phyloP scores from a whole-genome alignment of 495 filamentous ascomycete species.

The Penicillium manginii region DNA sequence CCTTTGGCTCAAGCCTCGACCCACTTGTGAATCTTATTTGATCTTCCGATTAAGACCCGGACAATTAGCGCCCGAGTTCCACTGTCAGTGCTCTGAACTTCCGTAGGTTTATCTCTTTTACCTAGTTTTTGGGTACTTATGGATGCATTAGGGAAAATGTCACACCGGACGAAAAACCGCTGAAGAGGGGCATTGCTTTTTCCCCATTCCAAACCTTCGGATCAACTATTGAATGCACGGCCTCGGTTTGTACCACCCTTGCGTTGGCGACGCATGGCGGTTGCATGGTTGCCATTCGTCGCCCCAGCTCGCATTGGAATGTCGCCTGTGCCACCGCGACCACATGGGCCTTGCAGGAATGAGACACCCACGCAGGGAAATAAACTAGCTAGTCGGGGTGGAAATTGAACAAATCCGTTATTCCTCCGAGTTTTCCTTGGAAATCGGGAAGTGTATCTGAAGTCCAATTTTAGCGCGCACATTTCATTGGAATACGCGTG shows the following conservation, averaged over 20 bases:
- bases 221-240: neutral
- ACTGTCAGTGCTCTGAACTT: neutral
- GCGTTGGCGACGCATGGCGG: conserved; percentile 20
- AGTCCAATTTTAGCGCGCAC: neutral
- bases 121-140: neutral
- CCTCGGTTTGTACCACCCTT: conserved; percentile 12
- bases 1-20: neutral
- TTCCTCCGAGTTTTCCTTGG: neutral
- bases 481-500: neutral
- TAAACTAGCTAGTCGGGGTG: neutral
- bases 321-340: conserved; percentile 10
- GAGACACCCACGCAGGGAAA: neutral
- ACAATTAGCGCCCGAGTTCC: neutral
- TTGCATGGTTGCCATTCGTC: conserved; percentile 15
- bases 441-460: neutral
- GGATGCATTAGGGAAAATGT: neutral
- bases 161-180: neutral
- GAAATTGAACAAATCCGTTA: neutral
- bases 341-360: conserved; percentile 14
- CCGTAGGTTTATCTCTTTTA: neutral
- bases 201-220: neutral
- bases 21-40: neutral
- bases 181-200: neutral
- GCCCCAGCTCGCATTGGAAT: conserved; percentile 15
- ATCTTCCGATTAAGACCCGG: neutral